phyloP scores from a whole-genome alignment of 306 rosid species.

The cucumber (Cucumis sativus) region DNA sequence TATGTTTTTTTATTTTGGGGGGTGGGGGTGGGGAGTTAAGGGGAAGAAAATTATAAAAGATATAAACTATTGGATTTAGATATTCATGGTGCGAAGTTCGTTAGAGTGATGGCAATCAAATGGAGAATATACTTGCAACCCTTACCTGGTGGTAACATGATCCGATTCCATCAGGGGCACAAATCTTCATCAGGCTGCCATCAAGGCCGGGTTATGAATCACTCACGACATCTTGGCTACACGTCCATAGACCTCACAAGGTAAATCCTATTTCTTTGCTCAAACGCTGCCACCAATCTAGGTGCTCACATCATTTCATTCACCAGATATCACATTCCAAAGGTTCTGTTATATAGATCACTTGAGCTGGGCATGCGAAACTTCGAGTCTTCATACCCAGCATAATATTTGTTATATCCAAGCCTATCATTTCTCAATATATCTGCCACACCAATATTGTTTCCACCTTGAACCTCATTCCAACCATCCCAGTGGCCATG shows the following conservation, averaged over 20 bases:
- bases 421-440: conserved; percentile 67
- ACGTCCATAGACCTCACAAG: conserved; percentile 19
- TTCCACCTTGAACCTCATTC: conserved; percentile 62
- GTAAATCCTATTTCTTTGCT: conserved; percentile 17
- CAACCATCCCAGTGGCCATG: conserved; percentile 84
- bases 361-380: conserved; percentile 71
- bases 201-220: conserved; percentile 25
- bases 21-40: background rate
- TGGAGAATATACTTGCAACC: background rate
- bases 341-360: conserved; percentile 64
- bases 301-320: conserved; percentile 9
- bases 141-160: conserved; percentile 6
- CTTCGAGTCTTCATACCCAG: conserved; percentile 70
- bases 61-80: background rate
- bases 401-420: conserved; percentile 57
- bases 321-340: conserved; percentile 51
- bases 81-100: too few relatives aligned
- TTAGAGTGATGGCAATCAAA: background rate
- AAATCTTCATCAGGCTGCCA: conserved; percentile 34
- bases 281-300: conserved; percentile 15
- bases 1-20: background rate
- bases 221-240: conserved; percentile 20
- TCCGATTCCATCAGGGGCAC: conserved; percentile 1
- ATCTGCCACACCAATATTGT: conserved; percentile 46
- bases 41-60: background rate